A percentile compares a stretch with the other conserved stretches of the same genome.
These are phyloP conservation scores for Aspergillus heteromorphus DNA, from an alignment of 495 filamentous ascomycete species.

Conservation along the genomic window DNA sequence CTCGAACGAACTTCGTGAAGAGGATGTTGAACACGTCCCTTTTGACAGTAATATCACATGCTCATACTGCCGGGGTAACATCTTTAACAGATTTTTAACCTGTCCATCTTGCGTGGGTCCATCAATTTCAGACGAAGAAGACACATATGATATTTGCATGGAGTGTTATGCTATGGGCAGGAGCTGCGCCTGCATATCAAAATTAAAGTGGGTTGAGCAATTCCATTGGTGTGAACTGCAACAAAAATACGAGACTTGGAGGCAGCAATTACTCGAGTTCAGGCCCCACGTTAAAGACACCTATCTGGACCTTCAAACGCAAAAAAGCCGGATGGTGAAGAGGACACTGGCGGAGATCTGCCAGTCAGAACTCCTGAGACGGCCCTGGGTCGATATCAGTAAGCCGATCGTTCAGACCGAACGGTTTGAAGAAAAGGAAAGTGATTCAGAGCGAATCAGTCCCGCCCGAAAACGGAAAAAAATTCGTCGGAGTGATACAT, in stretches of 20 bases:
- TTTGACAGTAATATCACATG: constrained; percentile 90
- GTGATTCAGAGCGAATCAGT: constrained; percentile 24
- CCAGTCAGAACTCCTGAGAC: constrained; percentile 70
- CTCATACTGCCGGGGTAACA: constrained; percentile 91
- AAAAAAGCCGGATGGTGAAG: constrained; percentile 54
- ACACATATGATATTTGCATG: constrained; percentile 92
- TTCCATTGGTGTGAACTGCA: constrained; percentile 76
- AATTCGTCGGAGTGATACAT: constrained; percentile 28
- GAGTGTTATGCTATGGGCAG: constrained; percentile 94
- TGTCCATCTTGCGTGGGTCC: constrained; percentile 69
- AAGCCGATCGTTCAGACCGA: constrained; percentile 24
- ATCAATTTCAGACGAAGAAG: constrained; percentile 51
- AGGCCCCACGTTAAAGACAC: constrained; percentile 54
- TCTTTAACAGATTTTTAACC: constrained; percentile 94
- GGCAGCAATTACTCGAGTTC: constrained; percentile 63
- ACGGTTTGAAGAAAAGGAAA: constrained; percentile 9
- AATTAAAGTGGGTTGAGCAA: constrained; percentile 86
- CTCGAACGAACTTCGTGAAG: constrained; percentile 49
- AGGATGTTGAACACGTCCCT: constrained; percentile 61
- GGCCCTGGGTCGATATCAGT: constrained; percentile 61
- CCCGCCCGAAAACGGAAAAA: constrained; percentile 48
- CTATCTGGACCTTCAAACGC: constrained; percentile 59
- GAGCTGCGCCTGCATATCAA: constrained; percentile 81
- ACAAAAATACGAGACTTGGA: constrained; percentile 76
- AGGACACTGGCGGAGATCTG: constrained; percentile 85